phyloP scores from a whole-genome alignment of 805 yeast genomes.

The Metschnikowia picachoensis region DNA sequence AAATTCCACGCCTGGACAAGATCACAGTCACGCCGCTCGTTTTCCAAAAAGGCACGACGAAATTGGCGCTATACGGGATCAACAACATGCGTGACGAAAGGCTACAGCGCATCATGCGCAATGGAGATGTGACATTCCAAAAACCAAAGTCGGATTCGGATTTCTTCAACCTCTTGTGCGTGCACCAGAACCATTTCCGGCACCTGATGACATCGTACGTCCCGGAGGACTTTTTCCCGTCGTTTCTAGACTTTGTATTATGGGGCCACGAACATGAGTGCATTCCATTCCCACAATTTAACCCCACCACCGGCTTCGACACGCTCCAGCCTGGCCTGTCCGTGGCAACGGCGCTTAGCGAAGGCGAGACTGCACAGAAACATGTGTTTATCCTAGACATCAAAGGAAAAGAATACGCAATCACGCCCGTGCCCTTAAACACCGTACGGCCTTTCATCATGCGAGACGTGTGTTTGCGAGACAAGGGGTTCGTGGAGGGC shows the following conservation, averaged over 20 bases:
- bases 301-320: slow-evolving; percentile 60
- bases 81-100: slow-evolving; percentile 89
- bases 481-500: slow-evolving; percentile 56
- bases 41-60: slow-evolving; percentile 77
- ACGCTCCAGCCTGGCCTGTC: slow-evolving; percentile 93
- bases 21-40: slow-evolving; percentile 73
- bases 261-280: slow-evolving; percentile 99
- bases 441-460: slow-evolving; percentile 82
- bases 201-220: slow-evolving; percentile 77
- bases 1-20: slow-evolving; percentile 68
- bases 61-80: slow-evolving; percentile 82
- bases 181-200: slow-evolving; percentile 87
- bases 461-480: slow-evolving; percentile 55
- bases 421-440: slow-evolving; percentile 60
- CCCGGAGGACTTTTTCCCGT: slow-evolving; percentile 82
- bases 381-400: slow-evolving; percentile 69
- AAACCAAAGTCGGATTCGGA: slow-evolving; percentile 59
- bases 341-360: slow-evolving; percentile 84
- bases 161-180: slow-evolving; percentile 83
- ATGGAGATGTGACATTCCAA: slow-evolving; percentile 73
- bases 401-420: slow-evolving; percentile 48
- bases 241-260: slow-evolving; percentile 72
- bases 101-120: slow-evolving; percentile 73
- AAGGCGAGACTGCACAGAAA: slow-evolving; percentile 77
- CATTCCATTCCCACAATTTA: slow-evolving; percentile 60